phyloP scores from a whole-genome alignment of 139 green algal genomes.

The Micractinium sp. region DNA sequence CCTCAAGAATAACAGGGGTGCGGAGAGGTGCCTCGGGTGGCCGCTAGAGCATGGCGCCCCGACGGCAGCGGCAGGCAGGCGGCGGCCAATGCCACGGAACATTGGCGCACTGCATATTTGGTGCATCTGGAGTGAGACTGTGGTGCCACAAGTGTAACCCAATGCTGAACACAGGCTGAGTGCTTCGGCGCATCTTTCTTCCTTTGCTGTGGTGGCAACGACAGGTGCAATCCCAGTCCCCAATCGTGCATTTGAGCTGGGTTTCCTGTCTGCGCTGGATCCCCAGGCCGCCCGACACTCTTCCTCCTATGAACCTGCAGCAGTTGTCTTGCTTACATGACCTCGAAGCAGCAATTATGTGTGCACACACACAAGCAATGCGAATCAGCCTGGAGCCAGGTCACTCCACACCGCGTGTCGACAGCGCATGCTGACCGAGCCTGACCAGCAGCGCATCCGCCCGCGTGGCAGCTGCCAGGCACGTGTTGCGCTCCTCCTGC shows the following conservation, averaged over 20 bases:
- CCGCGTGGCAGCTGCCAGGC: slow-evolving; percentile 32
- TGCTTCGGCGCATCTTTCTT: not conserved
- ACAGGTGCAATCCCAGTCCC: too few relatives aligned
- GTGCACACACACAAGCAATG: not conserved
- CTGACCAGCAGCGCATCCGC: slow-evolving; percentile 31
- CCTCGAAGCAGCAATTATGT: too few relatives aligned
- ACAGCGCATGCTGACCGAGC: slow-evolving; percentile 8
- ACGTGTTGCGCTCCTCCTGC: slow-evolving; percentile 38
- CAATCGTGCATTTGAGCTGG: too few relatives aligned
- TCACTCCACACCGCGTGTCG: not conserved
- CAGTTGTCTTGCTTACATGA: not conserved
- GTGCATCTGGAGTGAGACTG: not conserved
- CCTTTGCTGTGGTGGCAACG: too few relatives aligned
- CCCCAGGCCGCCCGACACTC: too few relatives aligned
- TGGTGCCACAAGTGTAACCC: not conserved
- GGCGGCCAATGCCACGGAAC: too few relatives aligned
- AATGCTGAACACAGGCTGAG: not conserved
- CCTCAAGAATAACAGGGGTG: too few relatives aligned
- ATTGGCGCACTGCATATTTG: not conserved
- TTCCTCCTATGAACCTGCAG: not conserved
- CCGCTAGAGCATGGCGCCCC: too few relatives aligned
- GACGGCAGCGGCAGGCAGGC: too few relatives aligned
- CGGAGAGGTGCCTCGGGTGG: too few relatives aligned
- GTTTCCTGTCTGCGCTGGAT: too few relatives aligned
- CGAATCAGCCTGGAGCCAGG: not conserved